These are phyloP conservation scores for Aspergillus cejpii DNA, from an alignment of 2,329 filamentous ascomycete genomes.

Conservation along the genomic window DNA sequence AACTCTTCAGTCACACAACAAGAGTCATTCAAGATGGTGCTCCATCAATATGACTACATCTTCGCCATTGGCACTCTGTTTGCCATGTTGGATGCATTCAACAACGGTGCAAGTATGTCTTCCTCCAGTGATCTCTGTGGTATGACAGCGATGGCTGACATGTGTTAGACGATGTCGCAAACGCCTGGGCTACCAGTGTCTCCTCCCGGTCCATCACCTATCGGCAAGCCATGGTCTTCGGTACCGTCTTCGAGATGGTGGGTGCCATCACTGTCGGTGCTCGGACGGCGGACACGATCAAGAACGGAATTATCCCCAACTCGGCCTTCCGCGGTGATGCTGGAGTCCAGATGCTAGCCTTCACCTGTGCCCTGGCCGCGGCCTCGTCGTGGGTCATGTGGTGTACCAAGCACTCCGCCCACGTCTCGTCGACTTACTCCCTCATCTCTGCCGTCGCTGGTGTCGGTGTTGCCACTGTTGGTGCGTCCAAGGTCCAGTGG, in stretches of 20 bases:
- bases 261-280: constrained; percentile 62
- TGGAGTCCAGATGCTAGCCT: constrained; percentile 60
- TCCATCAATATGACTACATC: constrained; percentile 61
- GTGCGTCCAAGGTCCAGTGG: constrained; percentile 58
- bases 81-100: constrained; percentile 69
- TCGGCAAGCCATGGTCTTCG: constrained; percentile 40
- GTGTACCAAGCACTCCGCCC: constrained; percentile 66
- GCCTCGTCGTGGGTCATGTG: constrained; percentile 66
- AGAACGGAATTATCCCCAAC: constrained; percentile 65
- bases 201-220: constrained; percentile 60
- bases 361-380: constrained; percentile 29
- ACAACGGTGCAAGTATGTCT: constrained; percentile 68
- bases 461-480: constrained; percentile 62
- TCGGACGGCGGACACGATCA: constrained; percentile 68
- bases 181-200: constrained; percentile 73
- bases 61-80: constrained; percentile 71
- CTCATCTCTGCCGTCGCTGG: constrained; percentile 63
- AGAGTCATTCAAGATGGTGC: constrained; percentile 45
- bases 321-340: constrained; percentile 54
- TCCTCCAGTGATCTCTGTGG: not conserved
- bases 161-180: constrained; percentile 64
- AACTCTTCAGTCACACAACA: not conserved
- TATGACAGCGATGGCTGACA: not conserved
- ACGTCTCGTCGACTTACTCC: constrained; percentile 67
- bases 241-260: constrained; percentile 60